Evolutionary conservation across 2,329 filamentous ascomycete genomes (phyloP).

Genomic region (Curvularia verruculosa): DNA sequence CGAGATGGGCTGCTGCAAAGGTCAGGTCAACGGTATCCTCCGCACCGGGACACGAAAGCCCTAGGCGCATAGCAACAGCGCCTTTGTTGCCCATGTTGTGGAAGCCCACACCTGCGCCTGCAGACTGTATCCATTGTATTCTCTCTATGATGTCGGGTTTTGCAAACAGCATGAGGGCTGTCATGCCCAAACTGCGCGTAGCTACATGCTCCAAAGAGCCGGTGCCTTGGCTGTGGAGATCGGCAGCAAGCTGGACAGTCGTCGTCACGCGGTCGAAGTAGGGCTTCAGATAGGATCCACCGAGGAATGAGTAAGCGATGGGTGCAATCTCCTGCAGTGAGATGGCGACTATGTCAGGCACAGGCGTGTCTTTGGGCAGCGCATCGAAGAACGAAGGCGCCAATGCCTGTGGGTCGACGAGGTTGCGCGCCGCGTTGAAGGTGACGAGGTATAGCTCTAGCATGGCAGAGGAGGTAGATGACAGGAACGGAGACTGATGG

Average conservation of each 20-base stretch:
- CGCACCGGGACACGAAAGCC: slow-evolving; percentile 57
- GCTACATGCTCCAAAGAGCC: slow-evolving; percentile 72
- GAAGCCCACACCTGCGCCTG: slow-evolving; percentile 81
- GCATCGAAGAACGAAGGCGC: slow-evolving; percentile 66
- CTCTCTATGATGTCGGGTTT: slow-evolving; percentile 63
- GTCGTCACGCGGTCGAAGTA: slow-evolving; percentile 76
- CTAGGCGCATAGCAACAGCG: slow-evolving; percentile 77
- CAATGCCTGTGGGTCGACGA: slow-evolving; percentile 73
- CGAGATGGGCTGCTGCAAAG: slow-evolving; percentile 86
- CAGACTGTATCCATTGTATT: slow-evolving; percentile 72
- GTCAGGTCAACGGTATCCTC: slow-evolving; percentile 68
- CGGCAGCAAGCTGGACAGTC: slow-evolving; percentile 72
- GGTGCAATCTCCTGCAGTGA: slow-evolving; percentile 89
- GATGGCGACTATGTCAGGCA: slow-evolving; percentile 71
- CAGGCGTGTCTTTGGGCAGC: slow-evolving; percentile 52
- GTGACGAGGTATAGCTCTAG: slow-evolving; percentile 80
- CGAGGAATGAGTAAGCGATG: slow-evolving; percentile 82
- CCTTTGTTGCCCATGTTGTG: slow-evolving; percentile 96
- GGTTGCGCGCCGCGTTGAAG: slow-evolving; percentile 82
- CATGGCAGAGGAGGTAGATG: slow-evolving; percentile 20
- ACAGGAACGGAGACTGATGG: not conserved
- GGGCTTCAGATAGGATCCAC: slow-evolving; percentile 75
- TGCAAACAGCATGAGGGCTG: slow-evolving; percentile 84
- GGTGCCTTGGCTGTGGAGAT: slow-evolving; percentile 49
- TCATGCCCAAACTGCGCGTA: slow-evolving; percentile 83